Conservation (phyloP, 352 stramenopile genomes). For the Phytophthora fragariaefolia region DNA sequence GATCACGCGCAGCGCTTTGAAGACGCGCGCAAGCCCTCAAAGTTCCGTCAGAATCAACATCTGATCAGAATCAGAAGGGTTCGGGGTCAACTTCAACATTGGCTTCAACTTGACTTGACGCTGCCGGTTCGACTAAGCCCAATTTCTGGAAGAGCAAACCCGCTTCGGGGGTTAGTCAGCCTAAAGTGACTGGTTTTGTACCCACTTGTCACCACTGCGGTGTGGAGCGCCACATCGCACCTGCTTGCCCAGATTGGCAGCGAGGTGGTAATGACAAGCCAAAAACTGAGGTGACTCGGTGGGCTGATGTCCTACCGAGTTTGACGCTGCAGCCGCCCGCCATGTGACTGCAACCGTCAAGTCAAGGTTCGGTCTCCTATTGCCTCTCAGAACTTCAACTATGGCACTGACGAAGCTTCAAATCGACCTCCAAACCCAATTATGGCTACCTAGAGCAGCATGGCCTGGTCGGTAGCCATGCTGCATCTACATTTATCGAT, state of each 20-base stretch:
- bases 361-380: not conserved
- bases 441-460: slow-evolving; percentile 15
- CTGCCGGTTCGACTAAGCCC: not conserved
- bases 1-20: slow-evolving; percentile 11
- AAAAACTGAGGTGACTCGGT: slow-evolving; percentile 2
- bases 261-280: not conserved
- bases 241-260: not conserved
- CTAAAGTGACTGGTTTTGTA: slow-evolving; percentile 3
- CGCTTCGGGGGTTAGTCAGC: slow-evolving; percentile 1
- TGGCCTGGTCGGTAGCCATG: not conserved
- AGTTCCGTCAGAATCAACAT: not conserved
- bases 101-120: not conserved
- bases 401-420: slow-evolving; percentile 6
- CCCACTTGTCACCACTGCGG: not conserved
- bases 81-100: slow-evolving; percentile 1
- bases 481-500: slow-evolving; percentile 10
- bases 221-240: not conserved
- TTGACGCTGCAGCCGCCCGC: slow-evolving; percentile 4
- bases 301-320: slow-evolving; percentile 7
- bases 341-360: slow-evolving; percentile 9
- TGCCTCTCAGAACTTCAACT: not conserved
- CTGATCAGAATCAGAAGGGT: slow-evolving; percentile 1
- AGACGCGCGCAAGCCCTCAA: slow-evolving; percentile 7
- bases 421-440: not conserved
- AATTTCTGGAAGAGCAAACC: not conserved